A percentile compares a stretch with the other conserved stretches of the same genome.
phyloP scores from a whole-genome alignment of 78 protist species.

The Tieghemostelium lacteum region DNA sequence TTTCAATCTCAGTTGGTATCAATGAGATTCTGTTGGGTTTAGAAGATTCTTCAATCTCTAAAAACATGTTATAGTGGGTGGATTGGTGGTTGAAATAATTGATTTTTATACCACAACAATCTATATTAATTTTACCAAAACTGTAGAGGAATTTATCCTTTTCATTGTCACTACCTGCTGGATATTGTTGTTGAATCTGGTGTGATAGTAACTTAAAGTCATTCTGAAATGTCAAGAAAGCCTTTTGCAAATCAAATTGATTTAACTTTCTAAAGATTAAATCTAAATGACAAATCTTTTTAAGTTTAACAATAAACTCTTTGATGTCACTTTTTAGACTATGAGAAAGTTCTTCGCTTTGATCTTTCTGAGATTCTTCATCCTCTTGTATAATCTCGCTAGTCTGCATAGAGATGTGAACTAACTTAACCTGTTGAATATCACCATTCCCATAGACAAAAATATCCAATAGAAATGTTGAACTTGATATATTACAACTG shows the following conservation, averaged over 20 bases:
- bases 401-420: constrained; percentile 14
- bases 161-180: constrained; percentile 1
- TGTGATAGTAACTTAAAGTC: constrained; percentile 17
- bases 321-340: constrained; percentile 28
- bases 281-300: constrained; percentile 51
- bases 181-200: neutral
- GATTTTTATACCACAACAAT: constrained; percentile 40
- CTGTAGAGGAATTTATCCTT: constrained; percentile 5
- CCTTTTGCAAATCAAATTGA: constrained; percentile 40
- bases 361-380: neutral
- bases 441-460: constrained; percentile 39
- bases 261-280: constrained; percentile 45
- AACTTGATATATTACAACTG: constrained; percentile 60
- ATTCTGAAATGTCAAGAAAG: constrained; percentile 22
- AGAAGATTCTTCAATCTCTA: constrained; percentile 31
- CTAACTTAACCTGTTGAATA: constrained; percentile 54
- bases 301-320: constrained; percentile 3
- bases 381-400: neutral
- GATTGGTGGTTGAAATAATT: constrained; percentile 4
- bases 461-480: constrained; percentile 61
- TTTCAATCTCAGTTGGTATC: too few species aligned
- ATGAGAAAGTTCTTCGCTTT: constrained; percentile 14
- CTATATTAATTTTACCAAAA: constrained; percentile 41
- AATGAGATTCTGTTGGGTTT: neutral
- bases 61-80: neutral